Evolutionary conservation across 2,329 filamentous ascomycete genomes (phyloP).

Genomic region (Aspergillus costaricaensis): DNA sequence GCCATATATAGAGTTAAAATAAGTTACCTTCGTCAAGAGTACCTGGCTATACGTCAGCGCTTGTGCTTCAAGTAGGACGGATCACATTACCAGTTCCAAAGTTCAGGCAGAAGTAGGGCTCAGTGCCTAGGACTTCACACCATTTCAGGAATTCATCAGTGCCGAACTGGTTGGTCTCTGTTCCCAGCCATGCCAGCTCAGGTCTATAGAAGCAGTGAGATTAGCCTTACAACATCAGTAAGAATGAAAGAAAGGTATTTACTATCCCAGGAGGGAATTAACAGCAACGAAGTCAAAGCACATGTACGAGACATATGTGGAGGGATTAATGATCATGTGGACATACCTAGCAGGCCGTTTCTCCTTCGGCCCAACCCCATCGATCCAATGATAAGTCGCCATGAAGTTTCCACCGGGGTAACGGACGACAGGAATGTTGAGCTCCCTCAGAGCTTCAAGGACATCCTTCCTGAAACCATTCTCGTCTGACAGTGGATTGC

Average conservation of each 20-base stretch:
- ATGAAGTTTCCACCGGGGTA: slow-evolving; percentile 85
- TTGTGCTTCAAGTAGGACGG: slow-evolving; percentile 11
- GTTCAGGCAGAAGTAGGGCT: slow-evolving; percentile 79
- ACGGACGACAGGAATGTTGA: slow-evolving; percentile 73
- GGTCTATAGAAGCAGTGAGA: slow-evolving; percentile 49
- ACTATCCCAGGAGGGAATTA: too few relatives aligned
- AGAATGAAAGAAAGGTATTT: too few relatives aligned
- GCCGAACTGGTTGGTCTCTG: slow-evolving; percentile 76
- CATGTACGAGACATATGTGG: neutral
- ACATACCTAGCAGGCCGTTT: slow-evolving; percentile 60
- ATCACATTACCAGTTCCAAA: slow-evolving; percentile 68
- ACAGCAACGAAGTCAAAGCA: too few relatives aligned
- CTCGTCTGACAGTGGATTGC: slow-evolving; percentile 69
- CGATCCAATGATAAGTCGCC: slow-evolving; percentile 83
- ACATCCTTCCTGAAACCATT: slow-evolving; percentile 80
- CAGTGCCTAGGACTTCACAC: slow-evolving; percentile 71
- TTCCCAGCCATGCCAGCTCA: slow-evolving; percentile 77
- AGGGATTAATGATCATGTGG: neutral
- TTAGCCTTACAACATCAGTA: too few relatives aligned
- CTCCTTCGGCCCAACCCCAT: slow-evolving; percentile 74
- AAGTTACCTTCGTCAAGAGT: slow-evolving; percentile 54
- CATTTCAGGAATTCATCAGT: slow-evolving; percentile 86
- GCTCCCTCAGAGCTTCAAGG: slow-evolving; percentile 69
- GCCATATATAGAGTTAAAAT: neutral
- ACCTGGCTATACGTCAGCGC: slow-evolving; percentile 13